A percentile compares a stretch with the other conserved stretches of the same genome.
phyloP scores from a whole-genome alignment of 2,329 filamentous ascomycete species.

The Scleromitrula shiraiana region DNA sequence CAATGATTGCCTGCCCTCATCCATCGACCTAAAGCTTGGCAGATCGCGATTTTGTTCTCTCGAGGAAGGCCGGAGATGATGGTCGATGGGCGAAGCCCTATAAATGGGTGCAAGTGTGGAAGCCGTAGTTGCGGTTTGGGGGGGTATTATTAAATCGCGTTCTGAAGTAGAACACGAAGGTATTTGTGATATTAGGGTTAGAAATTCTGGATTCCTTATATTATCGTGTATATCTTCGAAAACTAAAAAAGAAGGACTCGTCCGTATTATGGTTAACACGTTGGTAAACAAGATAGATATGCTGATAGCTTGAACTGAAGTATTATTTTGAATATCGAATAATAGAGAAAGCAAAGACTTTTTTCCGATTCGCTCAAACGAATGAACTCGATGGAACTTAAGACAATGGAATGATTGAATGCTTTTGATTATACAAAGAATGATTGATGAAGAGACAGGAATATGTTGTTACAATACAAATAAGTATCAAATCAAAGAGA shows the following conservation, averaged over 20 bases:
- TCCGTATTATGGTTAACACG: conserved; percentile 12
- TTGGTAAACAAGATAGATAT: conserved; percentile 3
- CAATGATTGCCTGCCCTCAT: conserved; percentile 40
- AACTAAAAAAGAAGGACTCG: conserved; percentile 16
- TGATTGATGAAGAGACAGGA: conserved; percentile 13
- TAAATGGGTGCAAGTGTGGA: conserved; percentile 50
- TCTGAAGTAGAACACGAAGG: conserved; percentile 22
- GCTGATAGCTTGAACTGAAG: background rate
- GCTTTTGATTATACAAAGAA: conserved; percentile 22
- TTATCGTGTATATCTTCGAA: conserved; percentile 15
- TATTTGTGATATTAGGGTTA: conserved; percentile 6
- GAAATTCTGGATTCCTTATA: background rate
- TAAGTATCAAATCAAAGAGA: background rate
- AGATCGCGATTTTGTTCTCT: conserved; percentile 40
- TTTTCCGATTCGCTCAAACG: conserved; percentile 21
- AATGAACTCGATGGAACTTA: conserved; percentile 20
- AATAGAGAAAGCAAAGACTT: conserved; percentile 5
- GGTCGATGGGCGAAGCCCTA: conserved; percentile 51
- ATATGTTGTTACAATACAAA: conserved; percentile 6
- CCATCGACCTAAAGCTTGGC: conserved; percentile 37
- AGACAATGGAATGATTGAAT: conserved; percentile 10
- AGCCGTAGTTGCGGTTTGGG: conserved; percentile 39
- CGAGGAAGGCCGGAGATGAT: conserved; percentile 38
- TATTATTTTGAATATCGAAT: conserved; percentile 3
- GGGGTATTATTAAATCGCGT: conserved; percentile 25